Conservation (phyloP, 2,329 filamentous ascomycete species). For the Clonostachys byssicola region DNA sequence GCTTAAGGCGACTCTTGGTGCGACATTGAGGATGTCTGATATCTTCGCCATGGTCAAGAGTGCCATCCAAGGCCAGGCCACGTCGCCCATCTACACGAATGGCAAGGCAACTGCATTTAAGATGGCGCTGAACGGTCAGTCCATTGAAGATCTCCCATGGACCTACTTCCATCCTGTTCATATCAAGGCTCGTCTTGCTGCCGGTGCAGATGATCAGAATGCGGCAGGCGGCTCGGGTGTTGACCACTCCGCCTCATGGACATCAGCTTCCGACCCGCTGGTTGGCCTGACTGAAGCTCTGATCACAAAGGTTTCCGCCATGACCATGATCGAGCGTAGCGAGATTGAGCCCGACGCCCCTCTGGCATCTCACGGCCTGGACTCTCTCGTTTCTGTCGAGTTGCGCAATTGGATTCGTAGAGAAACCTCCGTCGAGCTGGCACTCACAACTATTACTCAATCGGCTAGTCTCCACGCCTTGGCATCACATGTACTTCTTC, state of each 20-base stretch:
- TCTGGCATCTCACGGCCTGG: conserved; percentile 3
- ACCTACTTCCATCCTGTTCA: not conserved
- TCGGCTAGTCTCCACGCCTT: not conserved
- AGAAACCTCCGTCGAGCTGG: not conserved
- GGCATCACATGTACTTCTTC: not conserved
- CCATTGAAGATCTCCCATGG: not conserved
- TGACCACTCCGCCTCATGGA: conserved; percentile 9
- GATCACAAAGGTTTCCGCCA: conserved; percentile 4
- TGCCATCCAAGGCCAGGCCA: conserved; percentile 36
- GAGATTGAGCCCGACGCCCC: conserved; percentile 3
- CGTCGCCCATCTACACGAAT: conserved; percentile 12
- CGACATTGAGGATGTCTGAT: conserved; percentile 46
- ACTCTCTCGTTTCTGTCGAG: conserved; percentile 6
- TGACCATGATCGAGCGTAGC: conserved; percentile 7
- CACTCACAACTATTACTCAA: not conserved
- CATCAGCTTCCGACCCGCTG: not conserved
- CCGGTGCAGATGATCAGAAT: conserved; percentile 12
- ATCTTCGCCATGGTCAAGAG: conserved; percentile 48
- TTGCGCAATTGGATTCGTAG: conserved; percentile 7
- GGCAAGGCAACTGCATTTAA: conserved; percentile 21
- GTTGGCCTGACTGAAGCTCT: conserved; percentile 26
- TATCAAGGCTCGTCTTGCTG: not conserved
- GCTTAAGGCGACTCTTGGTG: conserved; percentile 33
- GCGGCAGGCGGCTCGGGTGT: conserved; percentile 49
- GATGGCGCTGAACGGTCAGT: conserved; percentile 32